Base-by-base conservation (phyloP, 2,329 filamentous ascomycete genomes). In the Neopestalotiopsis sp. region DNA sequence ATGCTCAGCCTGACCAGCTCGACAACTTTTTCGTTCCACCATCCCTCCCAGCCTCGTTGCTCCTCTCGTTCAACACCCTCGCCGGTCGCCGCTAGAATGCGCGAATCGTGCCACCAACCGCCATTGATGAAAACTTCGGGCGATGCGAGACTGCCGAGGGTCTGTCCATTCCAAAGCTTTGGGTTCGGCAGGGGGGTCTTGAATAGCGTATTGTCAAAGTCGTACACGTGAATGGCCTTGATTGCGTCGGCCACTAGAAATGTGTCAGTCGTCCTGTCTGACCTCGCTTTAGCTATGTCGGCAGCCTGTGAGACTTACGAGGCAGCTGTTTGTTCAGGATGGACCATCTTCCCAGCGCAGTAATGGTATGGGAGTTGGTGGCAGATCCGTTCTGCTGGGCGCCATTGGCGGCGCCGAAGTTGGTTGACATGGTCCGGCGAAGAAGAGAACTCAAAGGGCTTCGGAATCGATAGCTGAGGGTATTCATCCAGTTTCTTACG, bases 151-250 rank as follows among this genome's bases (percentile, higher is more conserved):
- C 90, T 87, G 62, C 94, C 94, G 64, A 97, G 89, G 0, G 94
- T 95, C 40, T 86, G 84, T 1, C 89, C 88, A 73, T 91, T 92
- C 96, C 96, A 99, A 77, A 99, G 80, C 73, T 94, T 91, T 3
- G 91, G 89, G 76, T 98, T 98, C 1, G 96, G 96, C 1, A 97
- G 84, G 5, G 96, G 96, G 14, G 93, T 97, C 75, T 91, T 90
- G 84, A 99, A 99, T 63, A 99, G 83, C 49, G 95, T 98, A 78
- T 99, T 98, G 81, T 99, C 96, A 80, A 98, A 99, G 80, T 99
- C 96, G 83, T 98, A 98, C 74, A 99, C 88, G 78, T 98, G 95
- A 66, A 99, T 90, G 9, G 90, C 83, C 78, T 89, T 94, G 81
- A 98, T 91, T 67, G 89, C 85, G 57, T 92, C 85, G 12, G 90